Evolutionary conservation across 2,329 filamentous ascomycete species (phyloP).

Genomic region (Aspergillus transmontanensis): DNA sequence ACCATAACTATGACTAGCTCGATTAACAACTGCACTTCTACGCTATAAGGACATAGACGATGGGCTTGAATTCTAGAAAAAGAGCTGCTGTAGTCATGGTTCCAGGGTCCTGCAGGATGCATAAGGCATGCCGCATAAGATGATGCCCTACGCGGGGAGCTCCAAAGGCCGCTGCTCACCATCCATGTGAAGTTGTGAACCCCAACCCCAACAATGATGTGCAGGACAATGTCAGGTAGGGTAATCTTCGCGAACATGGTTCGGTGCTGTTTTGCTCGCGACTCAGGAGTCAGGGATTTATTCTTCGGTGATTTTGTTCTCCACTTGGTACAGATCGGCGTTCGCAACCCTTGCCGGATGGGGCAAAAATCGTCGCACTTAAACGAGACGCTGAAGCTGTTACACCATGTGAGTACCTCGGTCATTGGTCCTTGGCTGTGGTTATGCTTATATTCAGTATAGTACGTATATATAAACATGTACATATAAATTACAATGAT

Average conservation of each 20-base stretch:
- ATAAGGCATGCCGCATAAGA: background rate
- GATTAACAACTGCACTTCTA: no score
- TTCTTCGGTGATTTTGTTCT: background rate
- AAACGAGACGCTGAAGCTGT: background rate
- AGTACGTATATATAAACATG: background rate
- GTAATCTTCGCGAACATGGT: slow-evolving; percentile 2
- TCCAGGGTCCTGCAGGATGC: background rate
- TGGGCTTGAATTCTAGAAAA: background rate
- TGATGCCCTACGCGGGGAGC: background rate
- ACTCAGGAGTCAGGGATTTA: background rate
- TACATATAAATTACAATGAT: background rate
- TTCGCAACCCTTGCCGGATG: slow-evolving; percentile 5
- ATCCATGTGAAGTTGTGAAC: background rate
- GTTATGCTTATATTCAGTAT: background rate
- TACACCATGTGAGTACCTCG: slow-evolving; percentile 7
- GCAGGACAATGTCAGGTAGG: background rate
- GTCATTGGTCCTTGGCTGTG: background rate
- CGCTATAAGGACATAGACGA: no score
- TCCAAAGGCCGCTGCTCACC: background rate
- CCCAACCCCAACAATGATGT: background rate
- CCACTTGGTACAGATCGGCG: slow-evolving; percentile 3
- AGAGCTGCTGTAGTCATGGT: background rate
- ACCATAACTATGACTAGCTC: no score
- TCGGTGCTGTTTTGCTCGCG: background rate
- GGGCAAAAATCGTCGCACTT: background rate